phyloP scores from a whole-genome alignment of 2,329 filamentous ascomycete species.

The Didymella exigua region DNA sequence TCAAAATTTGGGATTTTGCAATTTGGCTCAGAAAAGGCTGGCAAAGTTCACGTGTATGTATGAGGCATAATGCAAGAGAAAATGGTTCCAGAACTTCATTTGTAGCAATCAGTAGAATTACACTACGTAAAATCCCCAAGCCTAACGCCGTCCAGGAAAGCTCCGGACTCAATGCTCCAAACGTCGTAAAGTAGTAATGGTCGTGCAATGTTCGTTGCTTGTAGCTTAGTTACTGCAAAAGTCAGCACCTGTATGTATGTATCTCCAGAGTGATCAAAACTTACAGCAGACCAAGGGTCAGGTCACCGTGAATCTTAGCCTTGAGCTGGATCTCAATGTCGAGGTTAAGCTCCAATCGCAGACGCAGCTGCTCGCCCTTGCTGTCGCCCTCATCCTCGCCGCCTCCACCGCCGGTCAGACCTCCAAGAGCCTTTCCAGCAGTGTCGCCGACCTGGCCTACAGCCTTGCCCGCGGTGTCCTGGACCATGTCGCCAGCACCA shows the following conservation, averaged over 20 bases:
- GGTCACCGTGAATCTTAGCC: conserved; percentile 68
- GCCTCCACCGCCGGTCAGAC: conserved; percentile 53
- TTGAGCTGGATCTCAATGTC: conserved; percentile 68
- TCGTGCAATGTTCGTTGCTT: conserved; percentile 25
- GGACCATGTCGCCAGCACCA: conserved; percentile 62
- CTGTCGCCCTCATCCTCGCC: conserved; percentile 36
- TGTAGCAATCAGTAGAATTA: conserved; percentile 20
- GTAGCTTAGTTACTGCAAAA: conserved; percentile 37
- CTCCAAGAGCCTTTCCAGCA: conserved; percentile 53
- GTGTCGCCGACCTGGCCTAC: conserved; percentile 53
- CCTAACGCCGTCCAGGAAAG: conserved; percentile 34
- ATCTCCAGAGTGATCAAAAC: conserved; percentile 26
- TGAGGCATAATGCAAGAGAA: not conserved
- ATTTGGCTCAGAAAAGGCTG: not conserved
- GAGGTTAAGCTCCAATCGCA: conserved; percentile 65
- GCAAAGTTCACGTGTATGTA: not conserved
- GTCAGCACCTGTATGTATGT: conserved; percentile 25
- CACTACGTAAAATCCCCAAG: conserved; percentile 26
- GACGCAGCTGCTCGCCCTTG: conserved; percentile 59
- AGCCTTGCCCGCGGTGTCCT: conserved; percentile 61
- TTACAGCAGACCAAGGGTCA: conserved; percentile 63
- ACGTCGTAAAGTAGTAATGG: conserved; percentile 21
- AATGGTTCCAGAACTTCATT: not conserved
- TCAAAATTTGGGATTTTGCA: not conserved
- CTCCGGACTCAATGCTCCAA: conserved; percentile 20